phyloP scores from a whole-genome alignment of 768 basidiomycete genomes.

The Xerocomellus dryophilus region DNA sequence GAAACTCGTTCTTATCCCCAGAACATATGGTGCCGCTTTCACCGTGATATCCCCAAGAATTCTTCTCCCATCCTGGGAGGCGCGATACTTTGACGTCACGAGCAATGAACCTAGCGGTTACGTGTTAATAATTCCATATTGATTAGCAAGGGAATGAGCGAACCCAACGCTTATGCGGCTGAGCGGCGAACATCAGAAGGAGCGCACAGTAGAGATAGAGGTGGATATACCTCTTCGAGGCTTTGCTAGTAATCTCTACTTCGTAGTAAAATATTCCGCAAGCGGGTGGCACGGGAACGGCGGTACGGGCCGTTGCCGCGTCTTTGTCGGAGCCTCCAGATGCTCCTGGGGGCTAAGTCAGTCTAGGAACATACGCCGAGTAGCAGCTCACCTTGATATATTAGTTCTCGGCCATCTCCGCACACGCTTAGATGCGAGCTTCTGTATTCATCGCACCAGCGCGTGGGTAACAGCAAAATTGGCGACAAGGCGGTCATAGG shows the following conservation, averaged over 20 bases:
- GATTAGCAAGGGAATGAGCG: constrained; percentile 17
- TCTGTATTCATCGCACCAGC: constrained; percentile 74
- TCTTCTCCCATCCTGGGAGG: constrained; percentile 81
- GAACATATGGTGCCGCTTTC: constrained; percentile 82
- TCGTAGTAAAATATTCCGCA: constrained; percentile 97
- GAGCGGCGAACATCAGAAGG: constrained; percentile 17
- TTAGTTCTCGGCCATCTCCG: constrained; percentile 69
- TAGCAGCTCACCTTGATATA: constrained; percentile 55
- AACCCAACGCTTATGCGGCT: constrained; percentile 85
- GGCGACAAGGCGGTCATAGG: constrained; percentile 29
- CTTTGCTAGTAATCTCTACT: constrained; percentile 76
- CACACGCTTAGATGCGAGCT: constrained; percentile 58
- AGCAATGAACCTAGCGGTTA: constrained; percentile 56
- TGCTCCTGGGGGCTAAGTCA: constrained; percentile 38
- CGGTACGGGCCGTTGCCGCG: constrained; percentile 79
- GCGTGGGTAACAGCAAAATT: constrained; percentile 62
- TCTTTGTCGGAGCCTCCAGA: constrained; percentile 68
- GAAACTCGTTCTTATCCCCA: constrained; percentile 64
- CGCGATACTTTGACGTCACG: constrained; percentile 64
- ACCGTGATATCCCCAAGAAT: constrained; percentile 92
- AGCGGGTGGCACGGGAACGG: constrained; percentile 72
- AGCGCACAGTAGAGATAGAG: not conserved
- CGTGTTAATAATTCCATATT: constrained; percentile 10
- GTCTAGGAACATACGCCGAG: not conserved
- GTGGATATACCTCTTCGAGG: constrained; percentile 66